Conservation (phyloP, 495 filamentous ascomycete species). For the Aspergillus affinis region DNA sequence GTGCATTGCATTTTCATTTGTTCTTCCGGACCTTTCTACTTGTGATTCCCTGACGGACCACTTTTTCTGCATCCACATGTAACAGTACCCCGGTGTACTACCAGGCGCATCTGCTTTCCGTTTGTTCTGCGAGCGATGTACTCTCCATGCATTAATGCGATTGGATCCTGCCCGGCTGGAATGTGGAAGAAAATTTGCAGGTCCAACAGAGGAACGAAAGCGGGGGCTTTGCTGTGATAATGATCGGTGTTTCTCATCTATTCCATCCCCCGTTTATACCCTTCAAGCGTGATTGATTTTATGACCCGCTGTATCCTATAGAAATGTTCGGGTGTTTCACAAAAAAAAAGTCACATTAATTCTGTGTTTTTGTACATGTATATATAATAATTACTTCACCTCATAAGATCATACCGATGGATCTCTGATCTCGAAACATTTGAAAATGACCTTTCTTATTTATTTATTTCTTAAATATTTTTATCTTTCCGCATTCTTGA, state of each 20-base stretch:
- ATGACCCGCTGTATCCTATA: constrained; percentile 19
- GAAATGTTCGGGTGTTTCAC: constrained; percentile 15
- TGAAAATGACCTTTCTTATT: background rate
- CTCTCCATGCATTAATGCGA: background rate
- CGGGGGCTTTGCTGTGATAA: constrained; percentile 1
- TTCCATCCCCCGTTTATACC: constrained; percentile 14
- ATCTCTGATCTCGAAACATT: too few relatives aligned
- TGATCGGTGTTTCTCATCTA: constrained; percentile 1
- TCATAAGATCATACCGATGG: constrained; percentile 6
- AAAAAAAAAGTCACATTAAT: constrained; percentile 17
- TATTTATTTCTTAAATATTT: background rate
- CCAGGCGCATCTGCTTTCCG: constrained; percentile 1
- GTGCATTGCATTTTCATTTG: constrained; percentile 21
- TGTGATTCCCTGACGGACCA: constrained; percentile 12
- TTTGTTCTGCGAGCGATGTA: constrained; percentile 1
- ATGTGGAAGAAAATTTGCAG: background rate
- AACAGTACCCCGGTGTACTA: constrained; percentile 14
- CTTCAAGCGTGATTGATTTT: constrained; percentile 9
- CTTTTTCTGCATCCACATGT: constrained; percentile 12
- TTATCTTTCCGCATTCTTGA: background rate
- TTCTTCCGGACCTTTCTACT: constrained; percentile 8
- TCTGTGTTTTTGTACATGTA: constrained; percentile 21
- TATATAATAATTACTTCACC: constrained; percentile 24
- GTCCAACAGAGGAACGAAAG: constrained; percentile 5
- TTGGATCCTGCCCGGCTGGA: background rate